Evolutionary conservation across 1,284 basidiomycete genomes (phyloP), one percentile per base, ranked within the genome.

Genomic region (Microbotryomycetes sp.): DNA sequence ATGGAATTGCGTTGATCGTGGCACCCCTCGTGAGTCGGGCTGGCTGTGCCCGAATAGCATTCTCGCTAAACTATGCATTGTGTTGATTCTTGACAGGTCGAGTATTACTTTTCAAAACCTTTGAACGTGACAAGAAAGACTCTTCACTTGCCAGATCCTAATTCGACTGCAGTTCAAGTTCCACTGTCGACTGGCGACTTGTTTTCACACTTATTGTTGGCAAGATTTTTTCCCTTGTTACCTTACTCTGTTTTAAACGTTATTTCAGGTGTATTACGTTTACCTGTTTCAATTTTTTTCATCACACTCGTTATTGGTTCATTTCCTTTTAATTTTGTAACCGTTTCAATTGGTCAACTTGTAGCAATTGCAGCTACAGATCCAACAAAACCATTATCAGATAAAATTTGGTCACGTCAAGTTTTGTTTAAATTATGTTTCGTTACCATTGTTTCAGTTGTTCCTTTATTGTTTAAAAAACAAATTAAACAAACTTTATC

Each of bases 321-420:
- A 0, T 68, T 72, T 59, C 73, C 73, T 19, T 74, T 72, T 64
- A 74, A 74, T 54, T 71, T 72, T 31, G 69, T 68, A 6, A 74
- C 73, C 29, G 64, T 68, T 54, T 70, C 68, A 14, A 56, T 72
- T 51, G 72, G 72, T n/a, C 60, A 69, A 26, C 53, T 73, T 54
- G 66, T 73, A 48, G 65, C 71, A 2, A 49, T 65, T 52, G 61
- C 71, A 28, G 70, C 70, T 1, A 56, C 65, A 6, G 70, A 68
- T 50, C 68, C 65, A 4, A 56, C 62, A 7, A 56, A 56, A 3
- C 56, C 63, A 0, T 58, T 69, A 47, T 52, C 64, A 23, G 60
- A 67, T 62, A 66, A 67, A 53, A 73, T 73, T 62, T 73, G 72
- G 72, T 64, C 67, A 4, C 56, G 58, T 29, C 63, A 63, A 32